These are phyloP conservation scores for Scedosporium apiospermum DNA, from an alignment of 2,329 filamentous ascomycete genomes.

Conservation along the genomic window DNA sequence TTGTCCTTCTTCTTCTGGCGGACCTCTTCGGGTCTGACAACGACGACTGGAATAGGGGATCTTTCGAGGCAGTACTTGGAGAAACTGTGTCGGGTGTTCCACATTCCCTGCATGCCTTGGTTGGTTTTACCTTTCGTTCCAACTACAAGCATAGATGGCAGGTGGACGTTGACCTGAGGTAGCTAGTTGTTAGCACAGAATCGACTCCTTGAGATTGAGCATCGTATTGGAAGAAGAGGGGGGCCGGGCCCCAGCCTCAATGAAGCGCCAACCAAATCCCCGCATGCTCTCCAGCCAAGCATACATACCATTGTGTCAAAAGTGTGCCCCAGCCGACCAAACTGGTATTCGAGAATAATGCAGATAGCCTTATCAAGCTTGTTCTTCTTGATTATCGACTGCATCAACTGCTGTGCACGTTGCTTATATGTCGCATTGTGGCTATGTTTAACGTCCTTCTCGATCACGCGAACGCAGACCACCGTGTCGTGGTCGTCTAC, in stretches of 20 bases:
- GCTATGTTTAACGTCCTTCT: conserved; percentile 64
- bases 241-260: too few relatives aligned
- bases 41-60: conserved; percentile 85
- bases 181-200: background rate
- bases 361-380: conserved; percentile 71
- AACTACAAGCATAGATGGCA: conserved; percentile 84
- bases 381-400: conserved; percentile 71
- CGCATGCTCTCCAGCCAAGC: background rate
- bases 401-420: conserved; percentile 66
- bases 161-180: conserved; percentile 74
- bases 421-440: conserved; percentile 63
- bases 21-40: conserved; percentile 80
- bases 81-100: conserved; percentile 70
- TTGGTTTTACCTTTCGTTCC: conserved; percentile 79
- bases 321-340: conserved; percentile 82
- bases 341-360: conserved; percentile 75
- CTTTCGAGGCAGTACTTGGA: conserved; percentile 94
- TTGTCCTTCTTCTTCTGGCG: conserved; percentile 85
- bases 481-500: conserved; percentile 92
- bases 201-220: background rate
- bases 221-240: background rate
- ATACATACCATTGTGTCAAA: conserved; percentile 76
- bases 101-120: conserved; percentile 74
- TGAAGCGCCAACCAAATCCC: background rate
- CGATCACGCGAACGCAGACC: conserved; percentile 79